These are phyloP conservation scores for Vitis hybrid DNA, from an alignment of 177 flowering plant genomes.

Conservation along the genomic window DNA sequence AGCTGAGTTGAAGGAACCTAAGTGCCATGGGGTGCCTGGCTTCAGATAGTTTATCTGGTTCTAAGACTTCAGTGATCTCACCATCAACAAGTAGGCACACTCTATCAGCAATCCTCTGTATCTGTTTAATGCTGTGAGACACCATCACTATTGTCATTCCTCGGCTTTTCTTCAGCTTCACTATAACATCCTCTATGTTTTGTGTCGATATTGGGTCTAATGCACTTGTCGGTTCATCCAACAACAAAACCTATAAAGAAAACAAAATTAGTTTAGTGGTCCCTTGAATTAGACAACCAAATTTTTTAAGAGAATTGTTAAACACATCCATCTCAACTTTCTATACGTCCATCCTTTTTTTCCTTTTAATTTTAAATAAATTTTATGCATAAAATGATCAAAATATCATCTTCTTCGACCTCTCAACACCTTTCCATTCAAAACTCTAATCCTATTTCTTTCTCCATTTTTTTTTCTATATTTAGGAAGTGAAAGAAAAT, in stretches of 20 bases:
- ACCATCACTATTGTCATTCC: constrained; percentile 69
- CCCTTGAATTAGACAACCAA: not conserved
- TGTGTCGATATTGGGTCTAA: constrained; percentile 90
- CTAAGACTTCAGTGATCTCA: constrained; percentile 71
- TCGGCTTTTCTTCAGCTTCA: constrained; percentile 57
- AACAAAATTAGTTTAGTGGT: no score
- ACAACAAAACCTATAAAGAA: constrained; percentile 57
- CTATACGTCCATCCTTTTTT: no score
- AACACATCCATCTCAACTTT: no score
- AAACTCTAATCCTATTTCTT: no score
- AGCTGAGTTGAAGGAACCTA: constrained; percentile 75
- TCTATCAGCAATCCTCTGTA: constrained; percentile 82
- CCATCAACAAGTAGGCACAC: constrained; percentile 83
- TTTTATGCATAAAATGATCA: no score
- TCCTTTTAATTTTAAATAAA: no score
- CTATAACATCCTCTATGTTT: constrained; percentile 75
- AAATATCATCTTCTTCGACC: no score
- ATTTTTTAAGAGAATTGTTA: no score
- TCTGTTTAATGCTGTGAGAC: constrained; percentile 89
- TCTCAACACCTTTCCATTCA: no score
- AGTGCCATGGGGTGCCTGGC: constrained; percentile 87
- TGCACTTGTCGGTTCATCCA: constrained; percentile 97
- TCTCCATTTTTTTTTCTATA: no score
- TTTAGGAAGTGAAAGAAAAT: no score
- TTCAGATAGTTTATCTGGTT: constrained; percentile 57